Conservation (phyloP, 306 rosid species). For the Pyrus pyrifolia region DNA sequence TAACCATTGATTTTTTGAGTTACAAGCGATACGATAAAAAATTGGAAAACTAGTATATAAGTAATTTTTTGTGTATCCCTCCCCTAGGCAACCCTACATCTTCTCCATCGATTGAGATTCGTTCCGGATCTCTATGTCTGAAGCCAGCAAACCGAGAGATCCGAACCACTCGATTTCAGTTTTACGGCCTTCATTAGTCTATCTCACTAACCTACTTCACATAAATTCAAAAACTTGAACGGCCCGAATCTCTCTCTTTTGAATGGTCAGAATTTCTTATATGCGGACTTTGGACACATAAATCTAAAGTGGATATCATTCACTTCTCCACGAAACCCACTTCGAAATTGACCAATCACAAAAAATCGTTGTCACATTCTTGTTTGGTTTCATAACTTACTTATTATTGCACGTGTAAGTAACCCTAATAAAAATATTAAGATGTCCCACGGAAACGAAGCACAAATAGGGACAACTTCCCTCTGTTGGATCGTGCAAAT, state of each 20-base stretch:
- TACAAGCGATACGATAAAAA: not conserved
- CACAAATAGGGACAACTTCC: not conserved
- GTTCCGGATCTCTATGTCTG: too few relatives aligned
- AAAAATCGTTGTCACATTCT: not conserved
- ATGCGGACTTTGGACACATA: too few relatives aligned
- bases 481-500: not conserved
- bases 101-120: too few relatives aligned
- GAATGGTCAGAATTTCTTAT: too few relatives aligned
- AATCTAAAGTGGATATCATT: too few relatives aligned
- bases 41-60: not conserved
- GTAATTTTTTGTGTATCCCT: not conserved
- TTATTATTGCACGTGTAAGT: not conserved
- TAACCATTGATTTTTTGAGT: too few relatives aligned
- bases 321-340: not conserved
- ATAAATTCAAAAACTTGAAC: too few relatives aligned
- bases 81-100: not conserved
- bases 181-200: too few relatives aligned
- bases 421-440: not conserved
- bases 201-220: too few relatives aligned
- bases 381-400: not conserved
- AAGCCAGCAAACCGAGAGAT: too few relatives aligned
- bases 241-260: too few relatives aligned
- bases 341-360: slow-evolving; percentile 7
- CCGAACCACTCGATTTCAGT: too few relatives aligned
- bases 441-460: not conserved